Percentiles rank a stretch among this genome's conserved stretches.
phyloP scores from a whole-genome alignment of 2,329 filamentous ascomycete genomes.

The Aschersonia sp. region DNA sequence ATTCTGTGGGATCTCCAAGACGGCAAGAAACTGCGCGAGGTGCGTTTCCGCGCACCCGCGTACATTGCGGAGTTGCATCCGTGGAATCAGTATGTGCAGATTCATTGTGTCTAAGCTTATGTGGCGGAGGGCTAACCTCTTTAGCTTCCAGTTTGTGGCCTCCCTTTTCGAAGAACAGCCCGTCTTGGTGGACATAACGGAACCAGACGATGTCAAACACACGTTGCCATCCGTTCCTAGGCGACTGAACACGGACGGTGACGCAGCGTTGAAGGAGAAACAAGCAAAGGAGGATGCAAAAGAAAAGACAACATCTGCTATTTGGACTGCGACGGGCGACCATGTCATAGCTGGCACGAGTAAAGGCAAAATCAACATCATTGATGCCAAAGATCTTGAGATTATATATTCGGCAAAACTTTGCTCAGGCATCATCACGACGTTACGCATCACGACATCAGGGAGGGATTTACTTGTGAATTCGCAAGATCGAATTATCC shows the following conservation, averaged over 20 bases:
- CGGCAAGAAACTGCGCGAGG: slow-evolving; percentile 58
- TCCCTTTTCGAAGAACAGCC: slow-evolving; percentile 91
- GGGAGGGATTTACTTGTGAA: slow-evolving; percentile 85
- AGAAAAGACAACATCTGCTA: slow-evolving; percentile 82
- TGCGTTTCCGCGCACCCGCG: slow-evolving; percentile 82
- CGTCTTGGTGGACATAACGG: slow-evolving; percentile 67
- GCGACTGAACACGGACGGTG: slow-evolving; percentile 53
- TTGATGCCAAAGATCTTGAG: slow-evolving; percentile 64
- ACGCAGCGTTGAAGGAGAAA: slow-evolving; percentile 62
- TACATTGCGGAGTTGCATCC: slow-evolving; percentile 95
- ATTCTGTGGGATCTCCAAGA: slow-evolving; percentile 82
- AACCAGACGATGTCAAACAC: slow-evolving; percentile 56
- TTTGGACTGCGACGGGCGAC: slow-evolving; percentile 73
- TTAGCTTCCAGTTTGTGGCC: slow-evolving; percentile 72
- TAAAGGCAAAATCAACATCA: slow-evolving; percentile 93
- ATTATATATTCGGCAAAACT: slow-evolving; percentile 85
- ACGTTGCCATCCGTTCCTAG: slow-evolving; percentile 70
- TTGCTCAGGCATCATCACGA: slow-evolving; percentile 75
- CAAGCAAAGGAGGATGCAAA: slow-evolving; percentile 85
- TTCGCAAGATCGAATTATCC: slow-evolving; percentile 85
- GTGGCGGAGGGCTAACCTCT: slow-evolving; percentile 8
- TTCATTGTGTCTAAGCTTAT: neutral
- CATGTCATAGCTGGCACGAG: slow-evolving; percentile 88
- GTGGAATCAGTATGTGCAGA: slow-evolving; percentile 54
- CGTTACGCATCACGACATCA: slow-evolving; percentile 65